A percentile compares a stretch with the other conserved stretches of the same genome.
Evolutionary conservation across 768 basidiomycete species (phyloP).

Genomic region (Candolleomyces efflorescens): DNA sequence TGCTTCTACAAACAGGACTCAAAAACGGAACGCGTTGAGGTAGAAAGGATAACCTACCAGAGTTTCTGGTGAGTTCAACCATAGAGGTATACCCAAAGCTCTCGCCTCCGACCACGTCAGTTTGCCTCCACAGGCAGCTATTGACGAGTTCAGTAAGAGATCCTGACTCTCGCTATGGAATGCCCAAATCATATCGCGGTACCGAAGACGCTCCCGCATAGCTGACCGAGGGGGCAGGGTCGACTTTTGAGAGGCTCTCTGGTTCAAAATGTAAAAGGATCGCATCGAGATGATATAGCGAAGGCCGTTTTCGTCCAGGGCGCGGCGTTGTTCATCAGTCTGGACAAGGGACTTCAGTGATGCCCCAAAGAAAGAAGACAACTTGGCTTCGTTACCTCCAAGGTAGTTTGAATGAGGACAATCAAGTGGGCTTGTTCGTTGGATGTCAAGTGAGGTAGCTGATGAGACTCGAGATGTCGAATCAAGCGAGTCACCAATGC

Average conservation of each 20-base stretch:
- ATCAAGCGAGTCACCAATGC: constrained; percentile 57
- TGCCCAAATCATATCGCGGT: constrained; percentile 96
- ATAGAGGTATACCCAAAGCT: constrained; percentile 81
- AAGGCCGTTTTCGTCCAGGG: constrained; percentile 87
- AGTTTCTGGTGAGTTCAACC: constrained; percentile 76
- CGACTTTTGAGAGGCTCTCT: constrained; percentile 43
- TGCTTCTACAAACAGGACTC: constrained; percentile 44
- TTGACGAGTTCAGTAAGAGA: constrained; percentile 67
- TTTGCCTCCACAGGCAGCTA: constrained; percentile 71
- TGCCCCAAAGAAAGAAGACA: neutral
- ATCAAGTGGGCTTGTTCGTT: constrained; percentile 83
- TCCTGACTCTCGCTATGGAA: constrained; percentile 95
- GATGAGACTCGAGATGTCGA: constrained; percentile 54
- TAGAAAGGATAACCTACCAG: constrained; percentile 54
- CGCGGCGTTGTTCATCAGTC: constrained; percentile 89
- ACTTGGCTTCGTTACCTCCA: constrained; percentile 57
- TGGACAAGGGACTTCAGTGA: constrained; percentile 23
- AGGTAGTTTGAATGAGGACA: constrained; percentile 80
- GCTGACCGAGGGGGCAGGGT: constrained; percentile 43
- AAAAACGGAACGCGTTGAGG: neutral
- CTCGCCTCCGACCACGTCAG: constrained; percentile 90
- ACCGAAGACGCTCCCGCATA: constrained; percentile 74
- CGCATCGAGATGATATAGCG: constrained; percentile 93
- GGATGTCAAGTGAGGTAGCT: constrained; percentile 66
- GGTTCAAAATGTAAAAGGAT: constrained; percentile 83